phyloP scores from a whole-genome alignment of 805 yeast genomes.

The Clavispora phyllophila region DNA sequence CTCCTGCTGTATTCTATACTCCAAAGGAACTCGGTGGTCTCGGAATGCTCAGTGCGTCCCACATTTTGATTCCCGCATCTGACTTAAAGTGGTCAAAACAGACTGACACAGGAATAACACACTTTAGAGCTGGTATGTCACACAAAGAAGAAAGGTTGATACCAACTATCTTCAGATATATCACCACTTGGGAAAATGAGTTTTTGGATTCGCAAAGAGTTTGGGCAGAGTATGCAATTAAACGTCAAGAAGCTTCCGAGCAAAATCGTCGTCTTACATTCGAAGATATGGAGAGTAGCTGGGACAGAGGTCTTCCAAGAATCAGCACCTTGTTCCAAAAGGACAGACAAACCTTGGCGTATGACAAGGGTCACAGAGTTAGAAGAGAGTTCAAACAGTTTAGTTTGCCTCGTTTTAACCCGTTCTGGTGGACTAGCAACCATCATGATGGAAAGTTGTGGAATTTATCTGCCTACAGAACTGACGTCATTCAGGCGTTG shows the following conservation, averaged over 20 bases:
- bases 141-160: constrained; percentile 75
- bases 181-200: constrained; percentile 96
- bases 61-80: constrained; percentile 88
- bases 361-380: constrained; percentile 88
- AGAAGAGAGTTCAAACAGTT: constrained; percentile 75
- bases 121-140: constrained; percentile 90
- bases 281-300: constrained; percentile 89
- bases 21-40: constrained; percentile 97
- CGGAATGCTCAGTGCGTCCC: constrained; percentile 97
- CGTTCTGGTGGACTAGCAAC: constrained; percentile 95
- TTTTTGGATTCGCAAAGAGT: constrained; percentile 90
- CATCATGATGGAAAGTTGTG: constrained; percentile 95
- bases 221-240: constrained; percentile 95
- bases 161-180: constrained; percentile 90
- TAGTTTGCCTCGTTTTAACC: constrained; percentile 67
- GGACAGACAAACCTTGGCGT: constrained; percentile 89
- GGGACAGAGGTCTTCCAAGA: constrained; percentile 98
- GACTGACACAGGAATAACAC: constrained; percentile 91
- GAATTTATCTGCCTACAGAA: constrained; percentile 87
- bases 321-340: constrained; percentile 92
- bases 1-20: constrained; percentile 97
- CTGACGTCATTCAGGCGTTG: constrained; percentile 93
- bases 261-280: constrained; percentile 82
- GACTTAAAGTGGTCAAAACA: constrained; percentile 89
- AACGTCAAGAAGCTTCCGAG: constrained; percentile 79